Base-by-base conservation (phyloP, 2,329 filamentous ascomycete genomes). In the Aspergillus pseudoterreus region DNA sequence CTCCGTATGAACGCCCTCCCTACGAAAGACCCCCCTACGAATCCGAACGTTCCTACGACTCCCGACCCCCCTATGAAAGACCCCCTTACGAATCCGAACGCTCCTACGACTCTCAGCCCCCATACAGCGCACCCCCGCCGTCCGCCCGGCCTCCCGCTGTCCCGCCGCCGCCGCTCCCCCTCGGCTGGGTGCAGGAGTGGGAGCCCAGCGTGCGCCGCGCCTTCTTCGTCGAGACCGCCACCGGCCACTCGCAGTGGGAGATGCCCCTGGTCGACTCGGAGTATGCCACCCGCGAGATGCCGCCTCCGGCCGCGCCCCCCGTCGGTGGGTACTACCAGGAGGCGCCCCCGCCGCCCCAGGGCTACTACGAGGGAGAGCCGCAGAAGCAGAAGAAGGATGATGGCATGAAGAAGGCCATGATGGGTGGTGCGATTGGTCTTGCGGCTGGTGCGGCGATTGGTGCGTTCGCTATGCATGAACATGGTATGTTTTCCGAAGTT, bases 221-320 rank as follows among this genome's bases (percentile, higher is more conserved):
- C 73, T 87, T 82, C 71, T 88, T 85, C 62, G 75, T 83, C 51
- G 83, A 87, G 66, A 72, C 82, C 51, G 74, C 79, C 43, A 82
- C 82, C 11, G 82, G 83, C 17, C 78, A 77, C 52, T 79, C 82
- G 0, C 83, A 87, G 67, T 87, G 84, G 84, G 82, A 86, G 55
- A 74, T 77, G 14, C 83, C 84, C 46, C 58, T 56, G 14, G 62
- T 58, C 8, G 63, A 62, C 22, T 54, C 44, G 33, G 63, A 61
- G 14, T 55, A 57, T 27, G 63, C 35, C 14, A 17, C 61, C 4
- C 63, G 67, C 17, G 59, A 63, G 4, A 33, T 50, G 47, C 27
- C 38, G 14, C 32, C 49, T 10, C 9, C 61, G 53, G 22, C 22
- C 22, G 22, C 22, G 22, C 22, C 22, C 22, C 49, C 61, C 55